A percentile compares a stretch with the other conserved stretches of the same genome.
Conservation (phyloP, 202 grass and related monocot genomes). For the Elaeis oleifera region DNA sequence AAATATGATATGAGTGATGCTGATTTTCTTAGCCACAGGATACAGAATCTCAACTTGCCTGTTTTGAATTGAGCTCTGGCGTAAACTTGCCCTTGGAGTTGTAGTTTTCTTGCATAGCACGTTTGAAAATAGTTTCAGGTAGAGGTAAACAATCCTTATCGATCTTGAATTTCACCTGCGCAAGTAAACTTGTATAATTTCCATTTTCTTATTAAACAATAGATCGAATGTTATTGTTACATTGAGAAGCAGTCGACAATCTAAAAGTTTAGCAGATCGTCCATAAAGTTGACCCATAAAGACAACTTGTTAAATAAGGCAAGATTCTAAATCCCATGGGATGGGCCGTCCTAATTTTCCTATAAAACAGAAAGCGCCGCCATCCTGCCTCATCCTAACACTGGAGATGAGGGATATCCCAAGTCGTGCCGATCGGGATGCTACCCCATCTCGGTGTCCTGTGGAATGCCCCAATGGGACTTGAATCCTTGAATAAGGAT, state of each 20-base stretch:
- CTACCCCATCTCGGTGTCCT: no score
- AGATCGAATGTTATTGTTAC: not conserved
- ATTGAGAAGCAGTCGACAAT: not conserved
- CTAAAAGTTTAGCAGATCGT: no score
- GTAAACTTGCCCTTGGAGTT: constrained; percentile 4
- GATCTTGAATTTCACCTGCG: constrained; percentile 25
- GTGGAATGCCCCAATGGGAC: no score
- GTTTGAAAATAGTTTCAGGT: constrained; percentile 13
- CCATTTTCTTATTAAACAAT: not conserved
- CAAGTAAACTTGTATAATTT: not conserved
- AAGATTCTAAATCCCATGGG: no score
- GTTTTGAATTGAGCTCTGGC: constrained; percentile 22
- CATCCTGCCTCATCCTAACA: no score
- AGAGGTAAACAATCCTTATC: constrained; percentile 14
- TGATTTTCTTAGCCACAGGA: not conserved
- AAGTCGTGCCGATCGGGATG: no score
- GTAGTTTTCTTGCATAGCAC: constrained; percentile 22
- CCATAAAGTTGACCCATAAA: no score
- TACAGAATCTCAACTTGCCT: not conserved
- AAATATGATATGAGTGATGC: not conserved
- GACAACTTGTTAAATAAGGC: no score
- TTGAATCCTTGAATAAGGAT: no score
- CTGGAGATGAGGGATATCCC: no score
- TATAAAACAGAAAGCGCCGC: no score
- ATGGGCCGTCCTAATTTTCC: no score